phyloP scores from a whole-genome alignment of 75 land plant species.

The Pinus taeda region DNA sequence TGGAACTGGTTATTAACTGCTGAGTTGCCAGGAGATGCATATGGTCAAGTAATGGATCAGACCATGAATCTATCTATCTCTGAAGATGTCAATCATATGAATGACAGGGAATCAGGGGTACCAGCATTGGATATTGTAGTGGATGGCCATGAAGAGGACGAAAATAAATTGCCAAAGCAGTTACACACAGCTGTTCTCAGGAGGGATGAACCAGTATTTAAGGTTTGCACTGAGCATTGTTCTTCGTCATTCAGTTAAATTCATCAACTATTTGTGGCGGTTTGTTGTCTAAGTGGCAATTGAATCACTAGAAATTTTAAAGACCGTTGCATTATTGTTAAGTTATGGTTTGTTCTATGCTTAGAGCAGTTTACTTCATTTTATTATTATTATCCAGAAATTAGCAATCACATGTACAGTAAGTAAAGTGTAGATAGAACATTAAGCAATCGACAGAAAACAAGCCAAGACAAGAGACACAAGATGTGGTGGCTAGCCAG shows the following conservation, averaged over 20 bases:
- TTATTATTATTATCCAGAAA: too few relatives aligned
- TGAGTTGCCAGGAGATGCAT: constrained; percentile 28
- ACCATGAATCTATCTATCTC: neutral
- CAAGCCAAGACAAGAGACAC: too few relatives aligned
- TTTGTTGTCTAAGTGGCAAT: neutral
- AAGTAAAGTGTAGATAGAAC: too few relatives aligned
- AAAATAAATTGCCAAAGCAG: neutral
- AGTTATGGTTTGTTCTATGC: too few relatives aligned
- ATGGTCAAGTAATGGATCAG: constrained; percentile 6
- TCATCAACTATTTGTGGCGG: neutral
- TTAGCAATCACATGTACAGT: too few relatives aligned
- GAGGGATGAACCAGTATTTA: constrained; percentile 4
- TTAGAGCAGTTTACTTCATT: too few relatives aligned
- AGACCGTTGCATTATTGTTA: neutral
- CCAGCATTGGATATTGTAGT: neutral
- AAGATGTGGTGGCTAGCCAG: too few relatives aligned
- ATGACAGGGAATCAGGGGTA: constrained; percentile 4
- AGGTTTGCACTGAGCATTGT: constrained; percentile 6
- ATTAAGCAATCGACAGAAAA: too few relatives aligned
- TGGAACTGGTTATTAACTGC: constrained; percentile 87
- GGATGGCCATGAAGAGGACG: constrained; percentile 8
- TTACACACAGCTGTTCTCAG: neutral
- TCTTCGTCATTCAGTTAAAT: neutral
- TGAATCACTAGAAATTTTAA: neutral
- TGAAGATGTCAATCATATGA: constrained; percentile 13